Conservation (phyloP, 495 filamentous ascomycete genomes). For the Neurospora pannonica region DNA sequence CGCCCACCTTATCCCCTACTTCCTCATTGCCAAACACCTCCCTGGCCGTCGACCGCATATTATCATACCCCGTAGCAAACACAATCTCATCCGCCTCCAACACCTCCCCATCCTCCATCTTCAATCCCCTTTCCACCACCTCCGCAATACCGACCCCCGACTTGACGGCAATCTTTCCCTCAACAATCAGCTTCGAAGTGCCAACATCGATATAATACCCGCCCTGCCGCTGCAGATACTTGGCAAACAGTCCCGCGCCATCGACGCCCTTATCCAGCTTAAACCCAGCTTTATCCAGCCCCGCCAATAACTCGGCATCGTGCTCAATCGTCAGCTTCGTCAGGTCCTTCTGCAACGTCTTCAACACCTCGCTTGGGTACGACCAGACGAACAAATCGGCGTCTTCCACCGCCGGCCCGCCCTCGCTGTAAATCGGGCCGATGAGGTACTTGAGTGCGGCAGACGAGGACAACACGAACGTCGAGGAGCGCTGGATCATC, state of each 20-base stretch:
- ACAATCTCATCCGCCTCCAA: slow-evolving; percentile 73
- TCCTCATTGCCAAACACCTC: slow-evolving; percentile 57
- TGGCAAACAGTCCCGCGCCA: slow-evolving; percentile 56
- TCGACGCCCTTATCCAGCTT: slow-evolving; percentile 57
- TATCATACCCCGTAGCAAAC: slow-evolving; percentile 75
- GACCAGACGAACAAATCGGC: slow-evolving; percentile 50
- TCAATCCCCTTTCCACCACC: slow-evolving; percentile 50
- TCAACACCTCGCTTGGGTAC: slow-evolving; percentile 48
- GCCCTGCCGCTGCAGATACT: slow-evolving; percentile 67
- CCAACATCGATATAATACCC: slow-evolving; percentile 81
- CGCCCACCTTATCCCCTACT: slow-evolving; percentile 51
- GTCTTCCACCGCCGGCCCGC: slow-evolving; percentile 50
- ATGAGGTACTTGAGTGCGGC: slow-evolving; percentile 37
- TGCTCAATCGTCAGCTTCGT: slow-evolving; percentile 36
- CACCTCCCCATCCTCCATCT: slow-evolving; percentile 56
- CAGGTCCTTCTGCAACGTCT: slow-evolving; percentile 43
- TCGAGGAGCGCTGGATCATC: slow-evolving; percentile 69
- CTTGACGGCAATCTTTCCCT: slow-evolving; percentile 69
- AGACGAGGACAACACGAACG: slow-evolving; percentile 55
- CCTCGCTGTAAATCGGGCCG: slow-evolving; percentile 55
- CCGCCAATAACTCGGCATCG: slow-evolving; percentile 49
- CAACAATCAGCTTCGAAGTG: slow-evolving; percentile 60
- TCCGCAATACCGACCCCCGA: slow-evolving; percentile 56
- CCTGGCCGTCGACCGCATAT: slow-evolving; percentile 58
- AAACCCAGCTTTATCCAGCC: slow-evolving; percentile 58